Evolutionary conservation across 2,329 filamentous ascomycete genomes (phyloP).

Genomic region (Epichloe gansuensis): DNA sequence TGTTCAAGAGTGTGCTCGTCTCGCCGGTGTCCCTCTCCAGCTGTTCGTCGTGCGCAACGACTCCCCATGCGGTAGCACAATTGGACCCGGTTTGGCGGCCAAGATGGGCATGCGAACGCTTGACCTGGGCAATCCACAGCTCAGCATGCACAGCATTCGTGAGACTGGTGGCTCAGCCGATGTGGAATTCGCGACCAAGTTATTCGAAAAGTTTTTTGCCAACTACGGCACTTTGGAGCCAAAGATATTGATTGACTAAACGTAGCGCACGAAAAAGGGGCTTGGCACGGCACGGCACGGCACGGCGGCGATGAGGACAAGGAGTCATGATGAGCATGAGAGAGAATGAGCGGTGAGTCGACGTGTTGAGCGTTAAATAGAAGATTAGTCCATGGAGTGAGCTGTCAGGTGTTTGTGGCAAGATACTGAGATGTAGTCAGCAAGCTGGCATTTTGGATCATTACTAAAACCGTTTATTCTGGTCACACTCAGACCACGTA

Average conservation of each 20-base stretch:
- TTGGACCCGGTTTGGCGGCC: slow-evolving; percentile 90
- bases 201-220: slow-evolving; percentile 81
- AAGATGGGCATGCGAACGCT: slow-evolving; percentile 77
- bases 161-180: slow-evolving; percentile 85
- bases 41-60: slow-evolving; percentile 95
- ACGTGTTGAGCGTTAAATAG: background rate
- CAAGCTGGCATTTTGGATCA: too few species aligned
- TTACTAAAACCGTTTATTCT: too few species aligned
- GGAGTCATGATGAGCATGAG: too few species aligned
- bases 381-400: too few species aligned
- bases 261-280: background rate
- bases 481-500: too few species aligned
- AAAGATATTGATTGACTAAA: slow-evolving; percentile 69
- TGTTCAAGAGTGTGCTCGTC: slow-evolving; percentile 70
- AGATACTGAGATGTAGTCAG: too few species aligned
- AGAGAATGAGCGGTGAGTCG: background rate
- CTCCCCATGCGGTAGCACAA: slow-evolving; percentile 86
- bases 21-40: slow-evolving; percentile 71
- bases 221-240: slow-evolving; percentile 72
- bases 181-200: slow-evolving; percentile 68
- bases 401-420: too few species aligned
- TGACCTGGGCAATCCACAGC: slow-evolving; percentile 84
- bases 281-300: too few species aligned
- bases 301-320: too few species aligned
- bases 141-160: slow-evolving; percentile 94